Base-by-base conservation (phyloP, 2,329 filamentous ascomycete species). In the Lecanoromycetidae sp. region DNA sequence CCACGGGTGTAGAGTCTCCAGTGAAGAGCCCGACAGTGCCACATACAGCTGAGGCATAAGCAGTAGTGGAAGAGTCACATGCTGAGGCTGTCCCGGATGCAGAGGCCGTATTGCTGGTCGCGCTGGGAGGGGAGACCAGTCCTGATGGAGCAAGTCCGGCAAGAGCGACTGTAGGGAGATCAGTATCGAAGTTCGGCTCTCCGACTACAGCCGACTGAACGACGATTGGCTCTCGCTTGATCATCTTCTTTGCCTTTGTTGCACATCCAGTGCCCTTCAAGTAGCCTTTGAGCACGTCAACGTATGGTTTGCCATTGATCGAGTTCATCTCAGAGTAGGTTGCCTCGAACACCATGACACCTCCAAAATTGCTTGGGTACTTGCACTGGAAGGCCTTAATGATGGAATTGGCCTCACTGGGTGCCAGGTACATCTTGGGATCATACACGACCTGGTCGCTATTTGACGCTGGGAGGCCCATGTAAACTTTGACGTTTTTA, bases 301-400 rank as follows among this genome's bases (percentile, higher is more conserved):
- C 62, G 58, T 71, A 76, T 17, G 62, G 60, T 38, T 63, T 55
- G n/a, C 59, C 65, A 46, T 68, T 64, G 45, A 68, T 63, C 12
- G 59, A 46, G 55, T 75, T 76, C 44, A 62, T 61, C 10, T 65
- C 59, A n/a, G 68, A 67, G 9, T 64, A 63, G 1, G 70, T 73
- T 4, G 73, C 71, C 44, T 77, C 74, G 72, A 72, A 79, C 4
- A 79, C 58, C 75, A 78, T 79, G 33, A 77, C 63, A 61, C 76
- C 76, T 33, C 74, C 76, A 53, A 79, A 79, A 2, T 59, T 61
- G 19, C 62, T 47, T 1, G 63, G 59, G 50, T 66, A 63, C 19
- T 62, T 57, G 13, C 57, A 57, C 51, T 65, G 65, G 52, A 68
- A 71, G 34, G 60, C 55, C n/a, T 60, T 54, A 20, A 77, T 60